phyloP scores from a whole-genome alignment of 768 basidiomycete genomes.

The Hortiboletus campestris region DNA sequence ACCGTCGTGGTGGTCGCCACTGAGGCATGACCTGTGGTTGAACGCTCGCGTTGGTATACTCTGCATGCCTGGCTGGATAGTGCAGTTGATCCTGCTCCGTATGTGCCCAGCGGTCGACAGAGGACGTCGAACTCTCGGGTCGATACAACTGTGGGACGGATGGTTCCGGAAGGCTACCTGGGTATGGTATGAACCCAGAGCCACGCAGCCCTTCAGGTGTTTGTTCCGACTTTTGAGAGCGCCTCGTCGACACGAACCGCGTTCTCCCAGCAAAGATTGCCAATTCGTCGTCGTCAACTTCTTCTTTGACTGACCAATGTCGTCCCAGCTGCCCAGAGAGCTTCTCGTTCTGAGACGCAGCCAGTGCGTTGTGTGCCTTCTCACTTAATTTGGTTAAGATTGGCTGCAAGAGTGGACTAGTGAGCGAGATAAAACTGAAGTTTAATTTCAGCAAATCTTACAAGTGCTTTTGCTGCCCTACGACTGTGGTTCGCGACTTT shows the following conservation, averaged over 20 bases:
- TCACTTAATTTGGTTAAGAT: constrained; percentile 60
- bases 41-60: constrained; percentile 4
- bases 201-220: constrained; percentile 4
- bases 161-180: not conserved
- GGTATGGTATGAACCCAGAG: not conserved
- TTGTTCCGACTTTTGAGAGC: constrained; percentile 24
- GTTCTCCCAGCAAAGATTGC: constrained; percentile 69
- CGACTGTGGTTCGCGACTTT: constrained; percentile 58
- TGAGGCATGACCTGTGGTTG: constrained; percentile 15
- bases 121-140: constrained; percentile 12
- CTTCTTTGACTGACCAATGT: constrained; percentile 53
- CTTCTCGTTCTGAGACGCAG: constrained; percentile 39
- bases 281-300: constrained; percentile 59
- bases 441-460: constrained; percentile 31
- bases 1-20: constrained; percentile 29
- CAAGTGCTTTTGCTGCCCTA: constrained; percentile 64
- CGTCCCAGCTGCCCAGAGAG: constrained; percentile 31
- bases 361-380: constrained; percentile 61
- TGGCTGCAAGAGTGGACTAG: constrained; percentile 33
- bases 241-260: constrained; percentile 53
- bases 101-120: constrained; percentile 15
- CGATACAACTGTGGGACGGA: constrained; percentile 12
- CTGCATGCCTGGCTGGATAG: constrained; percentile 1
- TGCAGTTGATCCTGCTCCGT: constrained; percentile 16
- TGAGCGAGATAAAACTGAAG: constrained; percentile 1